These are phyloP conservation scores for Neocatenulostroma microsporum DNA, from an alignment of 2,329 filamentous ascomycete genomes.

Conservation along the genomic window DNA sequence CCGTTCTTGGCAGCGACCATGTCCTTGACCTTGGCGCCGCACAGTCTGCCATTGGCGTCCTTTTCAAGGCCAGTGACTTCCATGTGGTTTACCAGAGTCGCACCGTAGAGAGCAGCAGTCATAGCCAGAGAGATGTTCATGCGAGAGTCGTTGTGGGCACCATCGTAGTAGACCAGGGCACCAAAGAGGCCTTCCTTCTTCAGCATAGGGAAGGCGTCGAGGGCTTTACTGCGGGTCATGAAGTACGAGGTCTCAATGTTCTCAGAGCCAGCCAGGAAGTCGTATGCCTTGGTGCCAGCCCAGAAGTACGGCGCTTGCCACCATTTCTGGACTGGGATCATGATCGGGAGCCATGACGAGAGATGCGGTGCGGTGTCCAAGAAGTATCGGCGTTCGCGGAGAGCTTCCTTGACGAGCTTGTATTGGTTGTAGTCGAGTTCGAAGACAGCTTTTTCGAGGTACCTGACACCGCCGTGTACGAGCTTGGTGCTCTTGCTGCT, in stretches of 20 bases:
- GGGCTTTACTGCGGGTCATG: constrained; percentile 73
- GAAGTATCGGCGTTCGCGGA: constrained; percentile 76
- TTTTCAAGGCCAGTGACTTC: constrained; percentile 73
- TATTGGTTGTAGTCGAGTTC: constrained; percentile 76
- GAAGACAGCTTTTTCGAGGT: constrained; percentile 79
- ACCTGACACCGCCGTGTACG: constrained; percentile 76
- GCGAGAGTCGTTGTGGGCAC: constrained; percentile 82
- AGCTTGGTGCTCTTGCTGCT: constrained; percentile 84
- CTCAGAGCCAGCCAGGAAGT: constrained; percentile 75
- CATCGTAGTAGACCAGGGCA: constrained; percentile 84
- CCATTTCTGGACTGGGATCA: constrained; percentile 75
- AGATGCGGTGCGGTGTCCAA: constrained; percentile 76
- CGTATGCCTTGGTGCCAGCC: constrained; percentile 73
- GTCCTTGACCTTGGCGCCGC: constrained; percentile 66
- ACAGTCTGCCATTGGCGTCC: constrained; percentile 62
- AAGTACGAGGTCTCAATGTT: constrained; percentile 88
- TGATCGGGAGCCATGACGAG: constrained; percentile 71
- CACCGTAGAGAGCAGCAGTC: constrained; percentile 80
- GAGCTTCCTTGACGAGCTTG: constrained; percentile 69
- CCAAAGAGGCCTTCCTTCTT: constrained; percentile 71
- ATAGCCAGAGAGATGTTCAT: constrained; percentile 88
- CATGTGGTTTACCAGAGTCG: constrained; percentile 74
- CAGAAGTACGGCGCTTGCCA: constrained; percentile 77
- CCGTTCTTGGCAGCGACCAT: constrained; percentile 59
- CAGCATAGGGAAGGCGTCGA: constrained; percentile 83